A percentile compares a stretch with the other conserved stretches of the same genome.
Conservation (phyloP, 495 filamentous ascomycete genomes). For the Aspergillus biplanus region DNA sequence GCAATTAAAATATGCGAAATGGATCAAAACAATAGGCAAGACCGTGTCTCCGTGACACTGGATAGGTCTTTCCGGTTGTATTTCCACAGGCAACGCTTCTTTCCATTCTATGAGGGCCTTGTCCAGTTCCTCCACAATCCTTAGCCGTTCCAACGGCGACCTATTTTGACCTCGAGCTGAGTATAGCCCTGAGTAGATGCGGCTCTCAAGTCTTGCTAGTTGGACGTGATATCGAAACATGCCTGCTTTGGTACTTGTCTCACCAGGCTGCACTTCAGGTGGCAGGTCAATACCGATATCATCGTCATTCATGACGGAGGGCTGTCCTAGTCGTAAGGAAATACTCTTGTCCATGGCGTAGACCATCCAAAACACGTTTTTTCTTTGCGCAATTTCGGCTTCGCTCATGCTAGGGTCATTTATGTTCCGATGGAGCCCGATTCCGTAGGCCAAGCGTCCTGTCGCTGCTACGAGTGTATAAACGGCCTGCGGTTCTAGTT, state of each 20-base stretch:
- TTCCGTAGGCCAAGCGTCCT: background rate
- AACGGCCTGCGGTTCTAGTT: background rate
- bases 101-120: background rate
- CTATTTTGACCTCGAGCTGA: background rate
- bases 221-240: background rate
- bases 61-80: background rate
- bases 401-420: background rate
- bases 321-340: background rate
- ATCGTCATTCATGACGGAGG: background rate
- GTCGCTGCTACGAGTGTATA: background rate
- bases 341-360: background rate
- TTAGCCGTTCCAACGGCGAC: background rate
- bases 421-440: background rate
- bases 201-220: background rate
- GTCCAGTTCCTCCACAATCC: background rate
- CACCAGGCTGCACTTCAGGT: background rate
- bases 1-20: background rate
- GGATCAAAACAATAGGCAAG: background rate
- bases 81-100: background rate
- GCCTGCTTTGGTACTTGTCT: background rate
- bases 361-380: background rate
- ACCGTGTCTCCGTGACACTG: background rate
- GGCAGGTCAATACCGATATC: constrained; percentile 1
- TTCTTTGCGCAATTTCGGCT: background rate
- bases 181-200: background rate